Evolutionary conservation across 768 basidiomycete species (phyloP).

Genomic region (Suillus sp.): DNA sequence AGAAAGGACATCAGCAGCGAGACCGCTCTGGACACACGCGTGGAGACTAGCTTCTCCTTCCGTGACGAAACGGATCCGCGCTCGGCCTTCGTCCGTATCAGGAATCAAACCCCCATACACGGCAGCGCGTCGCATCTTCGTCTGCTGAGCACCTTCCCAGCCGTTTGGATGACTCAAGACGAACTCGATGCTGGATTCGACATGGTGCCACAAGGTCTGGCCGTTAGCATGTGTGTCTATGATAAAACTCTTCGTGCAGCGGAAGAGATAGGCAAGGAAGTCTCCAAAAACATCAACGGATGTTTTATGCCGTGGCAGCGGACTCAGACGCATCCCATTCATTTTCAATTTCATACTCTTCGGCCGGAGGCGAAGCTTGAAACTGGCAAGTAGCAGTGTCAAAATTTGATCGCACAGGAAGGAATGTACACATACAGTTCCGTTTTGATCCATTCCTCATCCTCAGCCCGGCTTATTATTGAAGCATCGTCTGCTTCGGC

Average conservation of each 20-base stretch:
- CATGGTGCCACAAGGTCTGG: constrained; percentile 63
- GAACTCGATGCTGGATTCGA: constrained; percentile 70
- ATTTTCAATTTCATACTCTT: constrained; percentile 78
- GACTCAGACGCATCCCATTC: constrained; percentile 80
- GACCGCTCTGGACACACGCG: constrained; percentile 75
- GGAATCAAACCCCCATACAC: constrained; percentile 73
- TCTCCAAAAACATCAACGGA: constrained; percentile 80
- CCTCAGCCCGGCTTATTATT: constrained; percentile 66
- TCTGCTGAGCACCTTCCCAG: constrained; percentile 77
- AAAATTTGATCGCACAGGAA: constrained; percentile 7
- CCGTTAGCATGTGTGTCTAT: constrained; percentile 84
- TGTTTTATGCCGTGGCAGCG: constrained; percentile 65
- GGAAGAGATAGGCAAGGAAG: constrained; percentile 73
- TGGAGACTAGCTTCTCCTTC: constrained; percentile 86
- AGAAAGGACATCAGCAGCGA: constrained; percentile 76
- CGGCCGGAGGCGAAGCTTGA: constrained; percentile 79
- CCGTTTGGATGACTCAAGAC: constrained; percentile 82
- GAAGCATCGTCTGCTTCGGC: constrained; percentile 72
- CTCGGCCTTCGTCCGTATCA: constrained; percentile 71
- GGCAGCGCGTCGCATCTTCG: constrained; percentile 75
- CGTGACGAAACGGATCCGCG: constrained; percentile 77
- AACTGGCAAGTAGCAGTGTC: constrained; percentile 41
- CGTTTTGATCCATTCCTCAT: constrained; percentile 74
- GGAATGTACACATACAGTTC: constrained; percentile 61
- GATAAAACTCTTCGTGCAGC: constrained; percentile 75